These are phyloP conservation scores for Allomyces macrogynus DNA, from an alignment of 192 early-diverging fungal genomes.

Conservation along the genomic window DNA sequence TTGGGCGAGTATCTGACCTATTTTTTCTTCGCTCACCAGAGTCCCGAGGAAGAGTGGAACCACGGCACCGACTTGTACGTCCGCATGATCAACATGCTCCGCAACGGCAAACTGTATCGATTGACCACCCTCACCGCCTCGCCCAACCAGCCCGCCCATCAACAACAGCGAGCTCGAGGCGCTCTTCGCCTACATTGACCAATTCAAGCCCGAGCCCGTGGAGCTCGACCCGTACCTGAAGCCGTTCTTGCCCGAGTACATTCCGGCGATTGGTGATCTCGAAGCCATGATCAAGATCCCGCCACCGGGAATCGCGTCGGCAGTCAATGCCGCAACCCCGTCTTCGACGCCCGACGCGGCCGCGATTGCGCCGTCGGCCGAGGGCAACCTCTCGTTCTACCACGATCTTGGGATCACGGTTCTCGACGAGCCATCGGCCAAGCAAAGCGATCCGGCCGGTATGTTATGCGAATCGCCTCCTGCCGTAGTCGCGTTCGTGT, in stretches of 20 bases:
- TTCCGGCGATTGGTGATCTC: constrained; percentile 41
- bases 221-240: constrained; percentile 29
- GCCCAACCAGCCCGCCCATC: neutral
- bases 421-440: constrained; percentile 3
- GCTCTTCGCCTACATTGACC: constrained; percentile 25
- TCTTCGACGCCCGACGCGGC: neutral
- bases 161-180: constrained; percentile 20
- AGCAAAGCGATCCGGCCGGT: constrained; percentile 3
- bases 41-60: too few relatives aligned
- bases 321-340: neutral
- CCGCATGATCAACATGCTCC: neutral
- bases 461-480: neutral
- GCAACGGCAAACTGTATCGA: neutral
- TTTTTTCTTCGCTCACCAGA: neutral
- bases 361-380: neutral
- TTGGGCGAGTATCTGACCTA: neutral
- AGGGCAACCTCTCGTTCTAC: neutral
- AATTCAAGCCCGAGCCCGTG: constrained; percentile 28
- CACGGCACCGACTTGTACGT: neutral
- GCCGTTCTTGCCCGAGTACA: constrained; percentile 35
- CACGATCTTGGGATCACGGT: constrained; percentile 1
- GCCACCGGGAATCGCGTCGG: neutral
- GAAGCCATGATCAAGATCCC: constrained; percentile 34
- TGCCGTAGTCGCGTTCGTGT: too few relatives aligned
- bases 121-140: neutral